phyloP scores from a whole-genome alignment of 768 basidiomycete species.

The Panaeolus cyanescens region DNA sequence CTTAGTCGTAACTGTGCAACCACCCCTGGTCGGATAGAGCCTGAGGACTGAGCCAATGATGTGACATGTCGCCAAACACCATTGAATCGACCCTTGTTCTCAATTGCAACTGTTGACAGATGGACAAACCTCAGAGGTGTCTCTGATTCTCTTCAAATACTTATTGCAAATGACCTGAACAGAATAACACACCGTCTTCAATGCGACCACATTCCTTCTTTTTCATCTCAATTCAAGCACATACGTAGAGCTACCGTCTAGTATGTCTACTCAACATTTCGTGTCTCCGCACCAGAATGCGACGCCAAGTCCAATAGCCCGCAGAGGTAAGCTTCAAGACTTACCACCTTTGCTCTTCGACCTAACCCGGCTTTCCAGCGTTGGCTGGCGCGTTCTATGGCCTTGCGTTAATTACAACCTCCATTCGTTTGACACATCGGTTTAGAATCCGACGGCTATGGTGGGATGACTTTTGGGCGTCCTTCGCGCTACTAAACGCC shows the following conservation, averaged over 20 bases:
- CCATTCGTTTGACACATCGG: slow-evolving; percentile 23
- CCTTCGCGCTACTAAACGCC: slow-evolving; percentile 14
- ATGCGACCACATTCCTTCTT: background rate
- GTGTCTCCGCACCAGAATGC: background rate
- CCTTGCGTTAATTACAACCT: slow-evolving; percentile 18
- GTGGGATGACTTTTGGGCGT: slow-evolving; percentile 33
- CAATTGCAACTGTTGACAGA: background rate
- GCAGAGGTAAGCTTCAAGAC: background rate
- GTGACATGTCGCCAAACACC: background rate
- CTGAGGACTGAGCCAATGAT: no score
- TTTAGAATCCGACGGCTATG: slow-evolving; percentile 22
- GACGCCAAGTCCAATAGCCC: background rate
- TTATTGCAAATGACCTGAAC: background rate
- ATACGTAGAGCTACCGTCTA: no score
- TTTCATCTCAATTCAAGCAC: background rate
- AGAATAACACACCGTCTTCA: background rate
- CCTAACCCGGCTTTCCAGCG: slow-evolving; percentile 2
- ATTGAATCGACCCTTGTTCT: background rate
- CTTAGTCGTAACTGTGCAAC: background rate
- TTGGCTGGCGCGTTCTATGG: slow-evolving; percentile 10
- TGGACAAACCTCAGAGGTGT: background rate
- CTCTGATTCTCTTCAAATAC: background rate
- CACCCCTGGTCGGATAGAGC: background rate
- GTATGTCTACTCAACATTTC: background rate
- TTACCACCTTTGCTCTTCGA: background rate